A percentile compares a stretch with the other conserved stretches of the same genome.
phyloP scores from a whole-genome alignment of 129 eudicot species.

The Heracleum sosnowskyi region DNA sequence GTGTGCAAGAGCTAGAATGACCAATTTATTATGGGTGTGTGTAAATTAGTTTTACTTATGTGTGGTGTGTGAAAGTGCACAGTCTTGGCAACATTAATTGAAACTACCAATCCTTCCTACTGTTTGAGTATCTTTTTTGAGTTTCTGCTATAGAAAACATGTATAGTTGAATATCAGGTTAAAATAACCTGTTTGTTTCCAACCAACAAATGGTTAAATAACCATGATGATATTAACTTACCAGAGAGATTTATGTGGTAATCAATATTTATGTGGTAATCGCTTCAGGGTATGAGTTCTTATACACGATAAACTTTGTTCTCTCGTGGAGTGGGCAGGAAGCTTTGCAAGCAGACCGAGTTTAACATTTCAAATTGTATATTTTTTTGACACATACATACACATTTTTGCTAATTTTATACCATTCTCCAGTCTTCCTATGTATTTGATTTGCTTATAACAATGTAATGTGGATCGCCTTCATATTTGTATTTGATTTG shows the following conservation, averaged over 20 bases:
- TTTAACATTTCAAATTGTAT: slow-evolving; percentile 52
- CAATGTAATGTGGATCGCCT: not conserved
- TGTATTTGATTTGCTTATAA: slow-evolving; percentile 17
- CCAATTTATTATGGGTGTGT: no score
- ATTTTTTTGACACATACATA: slow-evolving; percentile 44
- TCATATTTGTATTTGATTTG: not conserved
- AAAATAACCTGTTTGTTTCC: not conserved
- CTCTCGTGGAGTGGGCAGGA: slow-evolving; percentile 36
- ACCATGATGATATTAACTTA: slow-evolving; percentile 13
- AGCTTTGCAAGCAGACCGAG: slow-evolving; percentile 61
- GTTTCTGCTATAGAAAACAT: slow-evolving; percentile 22
- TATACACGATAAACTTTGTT: slow-evolving; percentile 53
- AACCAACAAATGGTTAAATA: not conserved
- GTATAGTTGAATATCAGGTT: not conserved
- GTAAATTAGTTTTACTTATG: no score
- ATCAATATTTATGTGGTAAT: not conserved
- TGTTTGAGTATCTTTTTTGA: slow-evolving; percentile 33
- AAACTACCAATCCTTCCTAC: slow-evolving; percentile 42
- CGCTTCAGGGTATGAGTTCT: slow-evolving; percentile 45
- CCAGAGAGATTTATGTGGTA: slow-evolving; percentile 42
- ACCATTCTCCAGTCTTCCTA: slow-evolving; percentile 54
- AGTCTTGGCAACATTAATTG: slow-evolving; percentile 57
- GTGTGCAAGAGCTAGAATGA: no score
- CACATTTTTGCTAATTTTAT: slow-evolving; percentile 49
- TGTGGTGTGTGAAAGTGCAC: slow-evolving; percentile 54